phyloP scores from a whole-genome alignment of 768 basidiomycete species.

The Exsudoporus frostii region DNA sequence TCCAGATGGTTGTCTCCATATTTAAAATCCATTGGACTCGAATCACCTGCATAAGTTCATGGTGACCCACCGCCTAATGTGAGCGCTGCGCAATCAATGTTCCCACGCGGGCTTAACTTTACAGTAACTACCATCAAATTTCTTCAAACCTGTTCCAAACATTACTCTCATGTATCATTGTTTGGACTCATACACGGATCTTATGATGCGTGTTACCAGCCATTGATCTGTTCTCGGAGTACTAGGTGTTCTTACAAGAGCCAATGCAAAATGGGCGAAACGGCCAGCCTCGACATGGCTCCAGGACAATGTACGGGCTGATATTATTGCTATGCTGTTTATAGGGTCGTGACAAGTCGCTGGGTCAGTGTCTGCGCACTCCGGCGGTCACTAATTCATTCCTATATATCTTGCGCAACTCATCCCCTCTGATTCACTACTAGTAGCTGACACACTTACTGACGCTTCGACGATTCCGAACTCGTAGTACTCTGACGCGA shows the following conservation, averaged over 20 bases:
- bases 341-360: neutral
- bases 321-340: neutral
- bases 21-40: neutral
- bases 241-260: neutral
- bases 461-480: too few species aligned
- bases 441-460: too few species aligned
- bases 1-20: neutral
- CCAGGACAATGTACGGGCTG: neutral
- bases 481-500: too few species aligned
- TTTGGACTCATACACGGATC: neutral
- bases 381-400: neutral
- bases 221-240: neutral
- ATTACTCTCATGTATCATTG: neutral
- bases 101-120: too few species aligned
- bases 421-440: neutral
- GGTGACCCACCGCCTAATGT: neutral
- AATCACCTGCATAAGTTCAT: neutral
- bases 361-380: too few species aligned
- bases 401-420: neutral
- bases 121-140: too few species aligned
- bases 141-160: too few species aligned
- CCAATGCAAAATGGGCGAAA: neutral
- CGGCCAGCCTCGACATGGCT: neutral
- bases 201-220: neutral
- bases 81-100: too few species aligned